Evolutionary conservation across 768 basidiomycete genomes (phyloP).

Genomic region (Tubosaeta brunneosetosa): DNA sequence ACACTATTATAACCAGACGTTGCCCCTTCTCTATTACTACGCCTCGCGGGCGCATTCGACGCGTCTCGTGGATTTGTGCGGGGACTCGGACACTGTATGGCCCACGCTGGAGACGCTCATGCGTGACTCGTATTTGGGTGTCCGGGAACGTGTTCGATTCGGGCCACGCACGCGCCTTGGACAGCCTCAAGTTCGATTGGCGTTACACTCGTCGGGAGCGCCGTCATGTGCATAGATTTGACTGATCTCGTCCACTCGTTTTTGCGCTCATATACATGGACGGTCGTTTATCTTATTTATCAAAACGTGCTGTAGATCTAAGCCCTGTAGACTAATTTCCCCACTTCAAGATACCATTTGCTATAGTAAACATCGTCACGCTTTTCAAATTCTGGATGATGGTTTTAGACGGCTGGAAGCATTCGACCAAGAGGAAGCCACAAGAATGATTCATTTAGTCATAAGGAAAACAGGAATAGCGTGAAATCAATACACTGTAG

Average conservation of each 20-base stretch:
- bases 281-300: conserved; percentile 12
- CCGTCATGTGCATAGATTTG: neutral
- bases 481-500: conserved; percentile 24
- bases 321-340: conserved; percentile 8
- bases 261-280: conserved; percentile 9
- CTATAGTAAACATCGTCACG: neutral
- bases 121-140: conserved; percentile 46
- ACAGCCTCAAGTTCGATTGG: conserved; percentile 14
- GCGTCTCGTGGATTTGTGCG: conserved; percentile 53
- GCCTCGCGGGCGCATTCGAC: conserved; percentile 39
- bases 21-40: conserved; percentile 79
- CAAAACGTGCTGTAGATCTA: conserved; percentile 18
- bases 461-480: conserved; percentile 10
- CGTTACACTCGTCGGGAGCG: conserved; percentile 1
- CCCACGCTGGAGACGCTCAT: conserved; percentile 65
- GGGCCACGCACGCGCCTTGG: conserved; percentile 14
- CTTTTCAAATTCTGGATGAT: too few relatives aligned
- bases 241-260: conserved; percentile 3
- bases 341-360: neutral
- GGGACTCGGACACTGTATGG: conserved; percentile 79
- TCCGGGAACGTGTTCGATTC: conserved; percentile 44
- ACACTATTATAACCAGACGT: conserved; percentile 72
- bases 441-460: conserved; percentile 10
- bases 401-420: too few relatives aligned
- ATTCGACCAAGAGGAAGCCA: neutral